phyloP scores from a whole-genome alignment of 2,329 filamentous ascomycete genomes.

The Fusarium marasasianum region DNA sequence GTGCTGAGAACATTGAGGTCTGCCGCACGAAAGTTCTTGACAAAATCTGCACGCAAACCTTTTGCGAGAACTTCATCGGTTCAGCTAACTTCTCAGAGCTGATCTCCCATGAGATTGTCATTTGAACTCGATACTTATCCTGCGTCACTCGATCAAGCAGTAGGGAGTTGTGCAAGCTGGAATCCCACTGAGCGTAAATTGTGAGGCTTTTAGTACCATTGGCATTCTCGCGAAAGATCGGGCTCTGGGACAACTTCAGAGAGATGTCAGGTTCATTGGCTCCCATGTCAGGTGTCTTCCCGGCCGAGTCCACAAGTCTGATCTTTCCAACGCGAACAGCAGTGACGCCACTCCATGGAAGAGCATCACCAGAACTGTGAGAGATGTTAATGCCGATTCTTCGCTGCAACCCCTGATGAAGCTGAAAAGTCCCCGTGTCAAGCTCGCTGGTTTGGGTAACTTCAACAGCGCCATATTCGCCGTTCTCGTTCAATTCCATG shows the following conservation, averaged over 20 bases:
- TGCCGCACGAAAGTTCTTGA: slow-evolving; percentile 86
- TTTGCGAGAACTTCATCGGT: slow-evolving; percentile 86
- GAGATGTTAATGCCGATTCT: slow-evolving; percentile 88
- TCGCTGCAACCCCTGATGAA: slow-evolving; percentile 93
- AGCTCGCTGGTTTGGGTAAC: slow-evolving; percentile 86
- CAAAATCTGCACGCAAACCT: slow-evolving; percentile 83
- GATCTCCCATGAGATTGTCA: slow-evolving; percentile 88
- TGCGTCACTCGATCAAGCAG: slow-evolving; percentile 91
- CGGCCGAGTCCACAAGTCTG: slow-evolving; percentile 83
- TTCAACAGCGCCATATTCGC: slow-evolving; percentile 91
- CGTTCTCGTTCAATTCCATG: slow-evolving; percentile 89
- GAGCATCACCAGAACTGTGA: slow-evolving; percentile 85
- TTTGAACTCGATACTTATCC: slow-evolving; percentile 92
- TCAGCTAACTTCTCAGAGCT: slow-evolving; percentile 84
- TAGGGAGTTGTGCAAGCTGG: slow-evolving; percentile 89
- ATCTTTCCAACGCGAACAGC: slow-evolving; percentile 82
- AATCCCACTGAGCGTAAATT: slow-evolving; percentile 95
- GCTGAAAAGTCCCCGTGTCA: slow-evolving; percentile 90
- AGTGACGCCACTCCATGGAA: slow-evolving; percentile 88
- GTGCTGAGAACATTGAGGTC: slow-evolving; percentile 83
- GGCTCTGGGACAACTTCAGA: slow-evolving; percentile 80
- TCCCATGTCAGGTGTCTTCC: slow-evolving; percentile 84
- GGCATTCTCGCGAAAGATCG: slow-evolving; percentile 82
- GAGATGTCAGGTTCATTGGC: slow-evolving; percentile 77
- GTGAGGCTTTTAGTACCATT: slow-evolving; percentile 91